Base-by-base conservation (phyloP, 2,329 filamentous ascomycete genomes). In the Hyphodiscus sp. region DNA sequence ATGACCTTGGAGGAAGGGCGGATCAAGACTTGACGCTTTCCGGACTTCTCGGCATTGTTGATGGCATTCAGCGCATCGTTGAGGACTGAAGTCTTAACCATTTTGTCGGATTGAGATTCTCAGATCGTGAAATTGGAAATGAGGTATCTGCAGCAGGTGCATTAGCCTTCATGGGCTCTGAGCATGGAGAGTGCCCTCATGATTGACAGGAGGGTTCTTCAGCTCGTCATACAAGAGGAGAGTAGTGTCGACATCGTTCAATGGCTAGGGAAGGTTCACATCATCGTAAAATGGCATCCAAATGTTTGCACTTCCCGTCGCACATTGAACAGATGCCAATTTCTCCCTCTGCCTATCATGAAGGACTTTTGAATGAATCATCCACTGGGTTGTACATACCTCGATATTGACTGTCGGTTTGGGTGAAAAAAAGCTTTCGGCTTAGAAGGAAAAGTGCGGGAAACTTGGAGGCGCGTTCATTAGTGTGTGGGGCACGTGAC, bases 1-100 rank as follows among this genome's bases (percentile, higher is more conserved):
- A 99, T 99, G 82, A 99, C 94, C 89, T 99, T 99, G 77, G 94
- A 97, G 76, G 84, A 88, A 69, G 95, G 94, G 71, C 91, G 86
- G 83, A 99, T 96, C 76, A 99, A 73, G 74, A 97, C 94, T 82
- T 99, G 94, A 73, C 94, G 91, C 88, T 97, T 97, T 81, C 94
- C 94, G 69, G 89, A 82, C 88, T 99, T 97, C 86, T 99, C 95
- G 83, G 94, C 94, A 78, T 99, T 99, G 91, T 99, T 99, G 87
- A 99, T 97, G 82, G 85, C 82, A 77, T 96, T 96, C 72, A 96
- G 88, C 74, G 89, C 91, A 87, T 99, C 94, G 85, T 97, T 95
- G 78, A 99, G 91, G 73, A 97, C 94, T 76, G 91, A 96, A 72
- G 94, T 97, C 82, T 89, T 91, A 79, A 96, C 91, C 92, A 99